Conservation (phyloP, 164 flowering plant species). For the Annona squamosa region DNA sequence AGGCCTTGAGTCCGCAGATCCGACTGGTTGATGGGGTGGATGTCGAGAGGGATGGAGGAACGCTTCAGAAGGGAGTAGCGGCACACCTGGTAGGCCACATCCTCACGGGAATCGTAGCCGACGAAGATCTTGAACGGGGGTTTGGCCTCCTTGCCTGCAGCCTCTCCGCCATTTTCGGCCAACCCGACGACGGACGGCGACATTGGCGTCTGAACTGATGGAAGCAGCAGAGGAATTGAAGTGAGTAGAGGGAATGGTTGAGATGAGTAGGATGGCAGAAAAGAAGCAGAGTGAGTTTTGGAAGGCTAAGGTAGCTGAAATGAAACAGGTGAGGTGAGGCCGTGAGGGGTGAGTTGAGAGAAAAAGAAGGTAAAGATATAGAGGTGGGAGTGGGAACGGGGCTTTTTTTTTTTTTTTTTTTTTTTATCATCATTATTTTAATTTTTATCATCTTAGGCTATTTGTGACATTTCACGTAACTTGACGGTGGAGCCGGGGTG, state of each 20-base stretch:
- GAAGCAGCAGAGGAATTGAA: neutral
- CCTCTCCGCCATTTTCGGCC: slow-evolving; percentile 1
- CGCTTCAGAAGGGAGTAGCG: slow-evolving; percentile 60
- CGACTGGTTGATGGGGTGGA: slow-evolving; percentile 63
- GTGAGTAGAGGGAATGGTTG: neutral
- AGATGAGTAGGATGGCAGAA: neutral
- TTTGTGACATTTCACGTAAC: too few relatives aligned
- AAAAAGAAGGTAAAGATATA: too few relatives aligned
- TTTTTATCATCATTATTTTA: too few relatives aligned
- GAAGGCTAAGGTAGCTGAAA: too few relatives aligned
- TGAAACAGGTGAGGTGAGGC: too few relatives aligned
- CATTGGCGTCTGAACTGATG: neutral
- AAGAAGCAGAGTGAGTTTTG: neutral
- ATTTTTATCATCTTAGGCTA: too few relatives aligned
- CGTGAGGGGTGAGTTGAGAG: neutral
- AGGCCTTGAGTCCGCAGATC: slow-evolving; percentile 59
- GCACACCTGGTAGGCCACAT: slow-evolving; percentile 79
- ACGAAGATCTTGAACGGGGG: slow-evolving; percentile 72
- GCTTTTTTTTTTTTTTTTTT: too few relatives aligned
- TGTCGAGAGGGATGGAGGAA: slow-evolving; percentile 70
- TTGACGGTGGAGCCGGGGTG: too few relatives aligned
- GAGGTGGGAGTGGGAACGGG: too few relatives aligned
- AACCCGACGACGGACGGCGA: neutral
- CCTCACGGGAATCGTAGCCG: slow-evolving; percentile 88
- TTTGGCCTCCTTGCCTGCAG: neutral